Evolutionary conservation across 345 rosid species (phyloP), one percentile per base, ranked within the genome.

Genomic region (Citrus mangshanensis): DNA sequence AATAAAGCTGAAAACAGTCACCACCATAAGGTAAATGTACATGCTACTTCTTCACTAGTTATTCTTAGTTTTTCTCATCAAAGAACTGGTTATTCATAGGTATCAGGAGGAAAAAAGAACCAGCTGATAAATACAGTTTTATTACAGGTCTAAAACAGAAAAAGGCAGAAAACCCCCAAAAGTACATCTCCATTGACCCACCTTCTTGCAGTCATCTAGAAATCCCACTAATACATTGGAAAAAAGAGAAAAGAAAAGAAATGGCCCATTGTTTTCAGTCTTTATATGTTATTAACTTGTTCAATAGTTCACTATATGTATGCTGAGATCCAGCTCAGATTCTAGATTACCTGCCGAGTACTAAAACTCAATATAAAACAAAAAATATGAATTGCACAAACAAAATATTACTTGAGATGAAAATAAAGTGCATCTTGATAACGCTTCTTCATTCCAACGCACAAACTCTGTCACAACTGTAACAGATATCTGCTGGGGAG

Each of bases 401-500:
- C 54, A 34, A 75, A 76, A 78, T 18, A 72, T 89, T 85, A 97
- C 98, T 82, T 90, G 95, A 86, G 98, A 92, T 70, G 98, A 94
- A 79, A 97, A 93, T 68, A 93, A 80, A 55, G 90, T 84, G 93
- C 98, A 91, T 94, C 99, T 91, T 80, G 98, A 83, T 82, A 93
- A 90, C 76, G 99, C 94, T 89, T 97, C 99, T 86, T 97, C 99
- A 82, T 94, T 97, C 99, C 98, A 97, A 55, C 93, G 91, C 72
- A 91, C 95, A 88, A 97, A 93, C 87, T 94, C 99, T 30, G 98
- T 94, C 83, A 92, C 99, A 83, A 91, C 97, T n/a, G 98, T 92
- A 73, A 96, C 98, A 84, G 99, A 92, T 86, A 94, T 93, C 87
- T 94, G 95, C 83, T 89, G 97, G 68, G 84, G 93, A 37, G 93